These are phyloP conservation scores for Zarea fungicola DNA, from an alignment of 2,329 filamentous ascomycete genomes.

Conservation along the genomic window DNA sequence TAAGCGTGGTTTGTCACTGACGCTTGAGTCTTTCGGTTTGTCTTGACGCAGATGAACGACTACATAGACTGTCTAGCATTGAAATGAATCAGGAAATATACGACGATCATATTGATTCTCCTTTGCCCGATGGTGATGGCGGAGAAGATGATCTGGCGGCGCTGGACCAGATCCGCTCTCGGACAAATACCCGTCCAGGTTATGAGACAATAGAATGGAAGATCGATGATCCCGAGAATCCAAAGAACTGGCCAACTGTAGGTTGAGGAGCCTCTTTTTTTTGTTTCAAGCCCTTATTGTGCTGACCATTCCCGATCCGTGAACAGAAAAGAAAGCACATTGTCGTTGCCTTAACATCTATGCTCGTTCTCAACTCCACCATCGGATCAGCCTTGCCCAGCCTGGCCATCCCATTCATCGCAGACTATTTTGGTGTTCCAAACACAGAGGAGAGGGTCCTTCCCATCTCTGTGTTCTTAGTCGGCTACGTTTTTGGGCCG, in stretches of 20 bases:
- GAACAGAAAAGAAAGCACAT: constrained; percentile 47
- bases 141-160: constrained; percentile 30
- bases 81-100: neutral
- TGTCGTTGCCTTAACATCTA: constrained; percentile 50
- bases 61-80: neutral
- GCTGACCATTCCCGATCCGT: neutral
- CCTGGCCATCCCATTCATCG: constrained; percentile 55
- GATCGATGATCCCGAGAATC: constrained; percentile 44
- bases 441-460: constrained; percentile 42
- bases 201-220: constrained; percentile 41
- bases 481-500: constrained; percentile 59
- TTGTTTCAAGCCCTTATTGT: neutral
- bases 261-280: constrained; percentile 12
- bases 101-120: neutral
- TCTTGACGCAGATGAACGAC: neutral
- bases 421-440: constrained; percentile 50
- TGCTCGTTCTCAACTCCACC: constrained; percentile 62
- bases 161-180: constrained; percentile 30
- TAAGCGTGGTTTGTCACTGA: too few species aligned
- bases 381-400: constrained; percentile 61
- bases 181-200: constrained; percentile 27
- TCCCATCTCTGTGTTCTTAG: constrained; percentile 58
- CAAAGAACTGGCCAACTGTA: constrained; percentile 46
- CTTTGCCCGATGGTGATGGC: constrained; percentile 27
- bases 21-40: too few species aligned